These are phyloP conservation scores for Fusarium subglutinans DNA, from an alignment of 2,329 filamentous ascomycete genomes.

Conservation along the genomic window DNA sequence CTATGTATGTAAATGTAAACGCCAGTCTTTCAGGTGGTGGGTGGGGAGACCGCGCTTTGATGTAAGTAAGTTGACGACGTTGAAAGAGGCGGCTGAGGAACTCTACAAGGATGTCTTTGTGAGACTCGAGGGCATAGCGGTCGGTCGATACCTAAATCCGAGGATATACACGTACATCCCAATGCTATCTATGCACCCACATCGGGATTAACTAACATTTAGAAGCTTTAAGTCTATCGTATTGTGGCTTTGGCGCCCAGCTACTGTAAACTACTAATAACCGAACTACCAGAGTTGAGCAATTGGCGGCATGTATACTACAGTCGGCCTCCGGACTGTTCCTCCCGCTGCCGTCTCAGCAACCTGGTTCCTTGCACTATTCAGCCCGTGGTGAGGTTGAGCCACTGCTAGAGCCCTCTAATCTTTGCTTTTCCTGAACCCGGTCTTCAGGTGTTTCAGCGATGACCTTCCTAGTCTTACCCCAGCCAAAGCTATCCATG, in stretches of 20 bases:
- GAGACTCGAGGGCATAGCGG: neutral
- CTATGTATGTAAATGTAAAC: neutral
- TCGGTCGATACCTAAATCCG: neutral
- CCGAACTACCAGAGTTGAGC: neutral
- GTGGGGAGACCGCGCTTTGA: neutral
- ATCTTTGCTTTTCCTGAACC: conserved; percentile 2
- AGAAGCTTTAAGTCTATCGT: neutral
- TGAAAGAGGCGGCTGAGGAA: neutral
- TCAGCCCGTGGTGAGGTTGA: neutral
- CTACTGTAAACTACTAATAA: neutral
- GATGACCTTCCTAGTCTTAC: conserved; percentile 39
- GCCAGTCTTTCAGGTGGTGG: neutral
- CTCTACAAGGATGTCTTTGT: neutral
- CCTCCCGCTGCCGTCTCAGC: neutral
- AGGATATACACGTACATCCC: neutral
- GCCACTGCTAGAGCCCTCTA: neutral
- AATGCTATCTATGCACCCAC: neutral
- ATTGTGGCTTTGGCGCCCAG: neutral
- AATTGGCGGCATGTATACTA: conserved; percentile 15
- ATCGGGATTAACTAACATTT: neutral
- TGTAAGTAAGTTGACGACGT: neutral
- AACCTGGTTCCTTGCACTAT: neutral
- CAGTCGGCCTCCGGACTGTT: neutral
- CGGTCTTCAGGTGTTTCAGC: conserved; percentile 6
- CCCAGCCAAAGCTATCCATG: conserved; percentile 43